Evolutionary conservation across 768 basidiomycete species (phyloP).

Genomic region (Chlorophyllum brunneum): DNA sequence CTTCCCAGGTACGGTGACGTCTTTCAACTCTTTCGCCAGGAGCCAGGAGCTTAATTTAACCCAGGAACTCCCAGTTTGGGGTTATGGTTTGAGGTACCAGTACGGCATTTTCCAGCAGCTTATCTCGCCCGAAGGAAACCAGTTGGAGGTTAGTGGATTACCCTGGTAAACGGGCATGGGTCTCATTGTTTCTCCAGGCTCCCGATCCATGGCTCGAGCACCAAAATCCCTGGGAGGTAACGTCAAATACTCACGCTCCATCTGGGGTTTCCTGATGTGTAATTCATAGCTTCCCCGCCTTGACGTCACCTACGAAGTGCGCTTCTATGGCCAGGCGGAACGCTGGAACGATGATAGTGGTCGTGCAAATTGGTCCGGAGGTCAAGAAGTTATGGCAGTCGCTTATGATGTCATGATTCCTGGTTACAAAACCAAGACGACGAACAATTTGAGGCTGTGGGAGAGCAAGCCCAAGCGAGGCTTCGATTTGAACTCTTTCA

Average conservation of each 20-base stretch:
- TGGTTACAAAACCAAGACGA: slow-evolving; percentile 76
- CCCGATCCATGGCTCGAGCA: slow-evolving; percentile 92
- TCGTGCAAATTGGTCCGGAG: slow-evolving; percentile 77
- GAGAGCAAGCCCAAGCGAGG: slow-evolving; percentile 85
- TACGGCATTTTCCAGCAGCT: slow-evolving; percentile 97
- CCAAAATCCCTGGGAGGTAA: slow-evolving; percentile 81
- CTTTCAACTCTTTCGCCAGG: slow-evolving; percentile 15
- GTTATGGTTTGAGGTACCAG: slow-evolving; percentile 89
- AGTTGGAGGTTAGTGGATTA: slow-evolving; percentile 53
- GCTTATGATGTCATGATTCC: slow-evolving; percentile 97
- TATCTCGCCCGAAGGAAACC: slow-evolving; percentile 79
- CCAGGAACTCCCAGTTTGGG: slow-evolving; percentile 87
- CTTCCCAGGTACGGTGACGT: slow-evolving; percentile 75
- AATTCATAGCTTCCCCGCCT: slow-evolving; percentile 56
- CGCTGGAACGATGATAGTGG: slow-evolving; percentile 54
- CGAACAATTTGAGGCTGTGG: slow-evolving; percentile 87
- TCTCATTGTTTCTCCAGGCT: slow-evolving; percentile 35
- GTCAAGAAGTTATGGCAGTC: slow-evolving; percentile 89
- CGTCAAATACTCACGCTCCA: background rate
- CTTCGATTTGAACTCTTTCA: slow-evolving; percentile 94
- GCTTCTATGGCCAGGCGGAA: slow-evolving; percentile 87
- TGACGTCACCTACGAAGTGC: slow-evolving; percentile 80
- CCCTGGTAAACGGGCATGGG: background rate
- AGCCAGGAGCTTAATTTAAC: slow-evolving; percentile 17
- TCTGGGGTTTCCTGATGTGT: background rate